Conservation (phyloP, 2,329 filamentous ascomycete species). For the Botrytis squamosa region DNA sequence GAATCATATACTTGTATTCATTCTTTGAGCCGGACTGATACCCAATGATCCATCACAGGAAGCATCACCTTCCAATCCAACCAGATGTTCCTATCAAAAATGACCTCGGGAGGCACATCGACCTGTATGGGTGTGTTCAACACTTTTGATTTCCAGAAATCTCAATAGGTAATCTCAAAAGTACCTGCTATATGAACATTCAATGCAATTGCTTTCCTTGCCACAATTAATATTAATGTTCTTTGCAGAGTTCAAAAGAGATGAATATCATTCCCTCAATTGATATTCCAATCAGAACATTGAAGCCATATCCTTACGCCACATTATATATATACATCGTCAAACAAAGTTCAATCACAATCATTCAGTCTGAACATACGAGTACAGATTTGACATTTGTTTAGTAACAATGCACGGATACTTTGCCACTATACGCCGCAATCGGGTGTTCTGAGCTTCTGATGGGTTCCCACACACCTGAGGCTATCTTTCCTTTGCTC, state of each 20-base stretch:
- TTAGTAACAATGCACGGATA: conserved; percentile 5
- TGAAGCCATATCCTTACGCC: not conserved
- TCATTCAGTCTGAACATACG: not conserved
- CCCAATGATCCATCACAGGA: not conserved
- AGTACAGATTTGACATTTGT: conserved; percentile 5
- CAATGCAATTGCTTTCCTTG: not conserved
- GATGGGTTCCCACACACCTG: not conserved
- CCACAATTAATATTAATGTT: not conserved
- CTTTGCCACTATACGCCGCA: not conserved
- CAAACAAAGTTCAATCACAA: not conserved
- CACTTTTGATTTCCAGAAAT: not conserved
- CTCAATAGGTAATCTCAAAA: not conserved
- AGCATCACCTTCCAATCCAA: not conserved
- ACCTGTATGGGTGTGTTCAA: not conserved
- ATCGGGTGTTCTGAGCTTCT: not conserved
- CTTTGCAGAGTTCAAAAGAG: not conserved
- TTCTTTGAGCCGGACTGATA: not conserved
- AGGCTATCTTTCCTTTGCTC: not conserved
- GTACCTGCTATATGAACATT: not conserved
- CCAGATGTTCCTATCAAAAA: not conserved
- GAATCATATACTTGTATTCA: not conserved
- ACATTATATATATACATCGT: too few species aligned
- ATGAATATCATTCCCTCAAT: not conserved
- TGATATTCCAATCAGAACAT: not conserved
- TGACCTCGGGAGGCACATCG: not conserved